phyloP scores from a whole-genome alignment of 345 rosid genomes.

The Lenwebbia sp. region DNA sequence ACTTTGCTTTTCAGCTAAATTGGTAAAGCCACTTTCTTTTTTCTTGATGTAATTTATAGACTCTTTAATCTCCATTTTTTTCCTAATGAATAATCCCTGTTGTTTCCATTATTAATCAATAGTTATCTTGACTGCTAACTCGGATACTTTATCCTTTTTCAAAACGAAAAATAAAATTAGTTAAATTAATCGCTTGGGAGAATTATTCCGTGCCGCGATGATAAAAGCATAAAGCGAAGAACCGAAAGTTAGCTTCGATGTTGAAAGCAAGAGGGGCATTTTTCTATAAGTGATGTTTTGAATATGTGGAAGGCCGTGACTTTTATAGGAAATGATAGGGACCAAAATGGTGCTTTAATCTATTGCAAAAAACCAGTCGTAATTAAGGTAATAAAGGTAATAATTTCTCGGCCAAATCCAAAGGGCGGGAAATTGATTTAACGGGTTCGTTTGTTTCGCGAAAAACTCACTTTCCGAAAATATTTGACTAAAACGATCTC shows the following conservation, averaged over 20 bases:
- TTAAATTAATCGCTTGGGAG: not conserved
- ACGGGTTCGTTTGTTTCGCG: not conserved
- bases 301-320: not conserved
- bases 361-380: not conserved
- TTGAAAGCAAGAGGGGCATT: not conserved
- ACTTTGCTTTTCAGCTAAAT: not conserved
- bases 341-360: not conserved
- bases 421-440: not conserved
- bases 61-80: not conserved
- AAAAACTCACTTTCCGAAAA: not conserved
- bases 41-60: not conserved
- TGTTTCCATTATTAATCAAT: not conserved
- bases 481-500: rapidly evolving
- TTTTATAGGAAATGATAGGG: not conserved
- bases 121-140: not conserved
- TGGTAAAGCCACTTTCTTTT: not conserved
- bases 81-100: not conserved
- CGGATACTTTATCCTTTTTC: not conserved
- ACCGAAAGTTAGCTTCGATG: not conserved
- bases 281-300: not conserved
- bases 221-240: not conserved
- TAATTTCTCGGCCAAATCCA: not conserved
- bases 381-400: not conserved
- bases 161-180: not conserved
- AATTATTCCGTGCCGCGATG: not conserved